Evolutionary conservation across 768 basidiomycete genomes (phyloP).

Genomic region (Phaeolepiota aurea): DNA sequence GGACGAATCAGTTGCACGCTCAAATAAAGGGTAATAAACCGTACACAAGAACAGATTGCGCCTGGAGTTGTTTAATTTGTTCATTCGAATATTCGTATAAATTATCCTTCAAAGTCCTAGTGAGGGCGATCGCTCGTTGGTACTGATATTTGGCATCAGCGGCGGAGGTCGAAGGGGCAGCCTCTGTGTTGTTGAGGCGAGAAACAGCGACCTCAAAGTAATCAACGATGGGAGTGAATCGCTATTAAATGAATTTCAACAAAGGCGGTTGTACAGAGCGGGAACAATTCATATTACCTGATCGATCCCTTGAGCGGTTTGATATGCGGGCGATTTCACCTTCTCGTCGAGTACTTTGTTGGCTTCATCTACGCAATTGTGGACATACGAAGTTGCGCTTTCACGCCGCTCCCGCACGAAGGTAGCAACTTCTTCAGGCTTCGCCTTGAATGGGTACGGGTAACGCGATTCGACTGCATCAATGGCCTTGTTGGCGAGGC

Average conservation of each 20-base stretch:
- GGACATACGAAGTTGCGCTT: slow-evolving; percentile 39
- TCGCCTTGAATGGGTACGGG: slow-evolving; percentile 69
- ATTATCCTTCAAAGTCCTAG: slow-evolving; percentile 54
- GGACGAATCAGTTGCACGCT: slow-evolving; percentile 1
- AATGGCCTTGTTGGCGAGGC: slow-evolving; percentile 64
- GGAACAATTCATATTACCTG: slow-evolving; percentile 49
- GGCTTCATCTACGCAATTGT: slow-evolving; percentile 25
- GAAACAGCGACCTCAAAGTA: slow-evolving; percentile 54
- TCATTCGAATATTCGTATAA: slow-evolving; percentile 60
- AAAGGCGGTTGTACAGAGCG: slow-evolving; percentile 5
- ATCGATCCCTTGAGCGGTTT: slow-evolving; percentile 62
- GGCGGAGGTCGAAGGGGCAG: slow-evolving; percentile 33
- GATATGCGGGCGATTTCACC: slow-evolving; percentile 54
- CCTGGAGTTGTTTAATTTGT: slow-evolving; percentile 62
- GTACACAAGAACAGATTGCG: slow-evolving; percentile 58
- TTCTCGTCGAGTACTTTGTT: slow-evolving; percentile 60
- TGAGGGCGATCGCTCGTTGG: slow-evolving; percentile 63
- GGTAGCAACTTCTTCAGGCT: slow-evolving; percentile 61
- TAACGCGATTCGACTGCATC: slow-evolving; percentile 67
- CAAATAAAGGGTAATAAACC: slow-evolving; percentile 14
- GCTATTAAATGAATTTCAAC: slow-evolving; percentile 25
- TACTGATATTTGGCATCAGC: slow-evolving; percentile 66
- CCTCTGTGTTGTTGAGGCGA: slow-evolving; percentile 38
- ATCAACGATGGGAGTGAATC: slow-evolving; percentile 69
- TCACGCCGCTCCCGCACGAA: slow-evolving; percentile 52